Conservation (phyloP, 805 yeast species). For the Kuraishia piskuri region DNA sequence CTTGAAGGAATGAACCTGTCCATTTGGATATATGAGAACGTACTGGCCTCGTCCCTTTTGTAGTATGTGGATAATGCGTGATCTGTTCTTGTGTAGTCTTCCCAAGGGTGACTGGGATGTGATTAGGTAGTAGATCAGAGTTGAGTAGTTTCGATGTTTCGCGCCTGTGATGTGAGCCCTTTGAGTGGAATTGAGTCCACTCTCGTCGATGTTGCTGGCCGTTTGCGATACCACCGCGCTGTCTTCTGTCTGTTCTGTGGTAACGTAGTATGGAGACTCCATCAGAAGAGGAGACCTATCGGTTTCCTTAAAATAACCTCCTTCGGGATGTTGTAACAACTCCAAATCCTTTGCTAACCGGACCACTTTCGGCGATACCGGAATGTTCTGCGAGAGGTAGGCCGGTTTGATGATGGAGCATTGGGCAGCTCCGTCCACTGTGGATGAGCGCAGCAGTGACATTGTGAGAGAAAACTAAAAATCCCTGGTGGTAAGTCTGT, state of each 20-base stretch:
- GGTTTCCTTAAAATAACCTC: slow-evolving; percentile 50
- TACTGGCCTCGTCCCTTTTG: slow-evolving; percentile 51
- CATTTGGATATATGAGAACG: slow-evolving; percentile 43
- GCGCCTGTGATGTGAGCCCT: slow-evolving; percentile 6
- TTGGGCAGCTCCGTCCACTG: neutral
- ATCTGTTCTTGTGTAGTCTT: slow-evolving; percentile 38
- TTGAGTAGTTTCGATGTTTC: slow-evolving; percentile 32
- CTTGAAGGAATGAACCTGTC: slow-evolving; percentile 35
- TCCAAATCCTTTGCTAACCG: slow-evolving; percentile 26
- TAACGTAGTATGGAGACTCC: slow-evolving; percentile 29
- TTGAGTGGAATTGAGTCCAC: slow-evolving; percentile 4
- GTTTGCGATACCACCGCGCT: slow-evolving; percentile 9
- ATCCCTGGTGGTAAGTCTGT: too few species aligned
- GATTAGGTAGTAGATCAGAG: slow-evolving; percentile 43
- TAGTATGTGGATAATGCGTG: slow-evolving; percentile 46
- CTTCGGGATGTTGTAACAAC: slow-evolving; percentile 40
- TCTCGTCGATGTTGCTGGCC: slow-evolving; percentile 8
- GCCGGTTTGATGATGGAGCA: neutral
- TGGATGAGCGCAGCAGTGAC: neutral
- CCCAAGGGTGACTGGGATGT: slow-evolving; percentile 45
- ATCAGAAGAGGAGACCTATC: slow-evolving; percentile 39
- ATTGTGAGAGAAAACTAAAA: too few species aligned
- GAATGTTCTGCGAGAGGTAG: neutral
- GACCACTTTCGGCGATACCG: neutral
- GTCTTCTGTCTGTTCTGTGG: slow-evolving; percentile 8